A percentile compares a stretch with the other conserved stretches of the same genome.
Evolutionary conservation across 371 early-diverging fungal species (phyloP).

Genomic region (Rhizopus arrhizus): DNA sequence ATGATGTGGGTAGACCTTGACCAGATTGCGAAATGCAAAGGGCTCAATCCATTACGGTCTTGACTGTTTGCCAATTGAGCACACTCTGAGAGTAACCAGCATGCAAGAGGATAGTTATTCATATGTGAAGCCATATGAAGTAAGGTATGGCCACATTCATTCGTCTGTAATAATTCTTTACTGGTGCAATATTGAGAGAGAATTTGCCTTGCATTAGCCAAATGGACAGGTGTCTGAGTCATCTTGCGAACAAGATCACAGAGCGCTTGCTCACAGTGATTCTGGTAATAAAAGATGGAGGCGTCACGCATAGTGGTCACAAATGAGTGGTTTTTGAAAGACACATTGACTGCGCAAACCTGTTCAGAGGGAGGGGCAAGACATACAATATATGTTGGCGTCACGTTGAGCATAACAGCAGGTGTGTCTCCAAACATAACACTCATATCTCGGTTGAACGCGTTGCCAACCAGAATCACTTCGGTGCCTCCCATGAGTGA

Average conservation of each 20-base stretch:
- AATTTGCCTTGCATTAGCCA: background rate
- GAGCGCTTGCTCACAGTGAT: conserved; percentile 68
- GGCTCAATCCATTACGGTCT: conserved; percentile 26
- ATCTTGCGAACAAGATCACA: conserved; percentile 73
- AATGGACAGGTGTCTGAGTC: background rate
- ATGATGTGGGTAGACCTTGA: conserved; percentile 1
- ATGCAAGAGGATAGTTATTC: conserved; percentile 6
- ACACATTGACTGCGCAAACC: conserved; percentile 70
- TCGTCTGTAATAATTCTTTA: conserved; percentile 1
- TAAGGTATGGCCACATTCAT: conserved; percentile 19
- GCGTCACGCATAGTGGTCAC: conserved; percentile 29
- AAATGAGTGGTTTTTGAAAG: conserved; percentile 57
- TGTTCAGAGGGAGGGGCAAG: conserved; percentile 72
- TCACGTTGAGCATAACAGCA: background rate
- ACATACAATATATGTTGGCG: conserved; percentile 60
- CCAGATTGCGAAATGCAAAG: conserved; percentile 23
- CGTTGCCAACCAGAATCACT: conserved; percentile 71
- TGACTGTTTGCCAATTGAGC: conserved; percentile 6
- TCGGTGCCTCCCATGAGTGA: conserved; percentile 76
- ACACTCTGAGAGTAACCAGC: conserved; percentile 1
- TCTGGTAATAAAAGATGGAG: conserved; percentile 49
- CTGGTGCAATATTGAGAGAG: conserved; percentile 6
- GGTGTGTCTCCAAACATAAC: conserved; percentile 41
- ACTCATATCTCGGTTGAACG: conserved; percentile 58
- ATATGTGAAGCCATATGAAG: conserved; percentile 23